A percentile compares a stretch with the other conserved stretches of the same genome.
These are phyloP conservation scores for Myxozyma neglecta DNA, from an alignment of 805 yeast genomes.

Conservation along the genomic window DNA sequence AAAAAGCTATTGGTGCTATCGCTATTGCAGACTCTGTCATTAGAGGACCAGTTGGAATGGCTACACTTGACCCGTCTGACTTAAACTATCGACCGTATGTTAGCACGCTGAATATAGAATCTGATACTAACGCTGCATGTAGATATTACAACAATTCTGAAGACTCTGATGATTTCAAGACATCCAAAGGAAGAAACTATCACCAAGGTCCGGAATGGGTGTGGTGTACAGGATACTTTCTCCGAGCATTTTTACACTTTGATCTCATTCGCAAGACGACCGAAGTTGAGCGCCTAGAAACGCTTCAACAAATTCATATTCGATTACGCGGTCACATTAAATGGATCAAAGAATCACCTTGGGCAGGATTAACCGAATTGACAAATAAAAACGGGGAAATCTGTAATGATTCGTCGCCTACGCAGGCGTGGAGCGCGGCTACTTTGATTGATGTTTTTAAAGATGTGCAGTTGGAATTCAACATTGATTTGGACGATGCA, in stretches of 20 bases:
- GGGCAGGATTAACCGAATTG: slow-evolving; percentile 94
- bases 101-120: no score
- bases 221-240: slow-evolving; percentile 84
- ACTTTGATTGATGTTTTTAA: slow-evolving; percentile 77
- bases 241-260: slow-evolving; percentile 70
- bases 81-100: slow-evolving; percentile 76
- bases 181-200: slow-evolving; percentile 92
- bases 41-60: slow-evolving; percentile 89
- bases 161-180: slow-evolving; percentile 83
- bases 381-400: slow-evolving; percentile 83
- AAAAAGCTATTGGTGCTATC: slow-evolving; percentile 64
- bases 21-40: slow-evolving; percentile 67
- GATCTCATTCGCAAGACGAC: slow-evolving; percentile 46
- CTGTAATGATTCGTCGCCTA: slow-evolving; percentile 86
- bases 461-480: slow-evolving; percentile 43
- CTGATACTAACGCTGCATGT: background rate
- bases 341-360: slow-evolving; percentile 73
- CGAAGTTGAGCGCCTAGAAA: slow-evolving; percentile 48
- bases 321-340: slow-evolving; percentile 63
- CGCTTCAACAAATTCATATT: slow-evolving; percentile 58
- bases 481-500: no score
- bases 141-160: slow-evolving; percentile 70
- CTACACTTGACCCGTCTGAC: slow-evolving; percentile 90
- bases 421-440: slow-evolving; percentile 95
- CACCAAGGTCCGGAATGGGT: slow-evolving; percentile 99